A percentile compares a stretch with the other conserved stretches of the same genome.
These are phyloP conservation scores for Jaapia argillacea DNA, from an alignment of 768 basidiomycete genomes.

Conservation along the genomic window DNA sequence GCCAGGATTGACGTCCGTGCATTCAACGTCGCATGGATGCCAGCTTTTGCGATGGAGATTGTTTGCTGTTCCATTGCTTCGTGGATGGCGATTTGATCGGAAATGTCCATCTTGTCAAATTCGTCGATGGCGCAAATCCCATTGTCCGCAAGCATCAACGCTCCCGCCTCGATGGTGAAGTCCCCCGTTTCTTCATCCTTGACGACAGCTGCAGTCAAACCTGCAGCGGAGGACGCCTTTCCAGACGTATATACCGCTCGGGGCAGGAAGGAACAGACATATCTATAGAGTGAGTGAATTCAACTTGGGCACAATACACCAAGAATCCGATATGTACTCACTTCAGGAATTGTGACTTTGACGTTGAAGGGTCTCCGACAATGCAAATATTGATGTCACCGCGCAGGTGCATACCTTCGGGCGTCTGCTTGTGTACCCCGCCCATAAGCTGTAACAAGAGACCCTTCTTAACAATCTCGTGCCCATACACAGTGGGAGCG, in stretches of 20 bases:
- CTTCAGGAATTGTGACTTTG: slow-evolving; percentile 99
- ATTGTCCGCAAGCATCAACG: slow-evolving; percentile 98
- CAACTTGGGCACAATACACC: neutral
- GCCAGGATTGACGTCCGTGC: slow-evolving; percentile 96
- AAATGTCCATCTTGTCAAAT: slow-evolving; percentile 99
- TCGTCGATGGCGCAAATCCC: slow-evolving; percentile 99
- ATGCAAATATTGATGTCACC: slow-evolving; percentile 99
- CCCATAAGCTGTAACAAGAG: slow-evolving; percentile 95
- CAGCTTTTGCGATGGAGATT: slow-evolving; percentile 97
- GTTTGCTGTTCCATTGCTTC: slow-evolving; percentile 99
- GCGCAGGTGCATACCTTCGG: slow-evolving; percentile 95
- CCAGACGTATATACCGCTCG: slow-evolving; percentile 98
- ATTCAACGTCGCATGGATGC: slow-evolving; percentile 97
- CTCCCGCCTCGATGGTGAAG: slow-evolving; percentile 98
- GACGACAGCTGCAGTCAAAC: slow-evolving; percentile 97
- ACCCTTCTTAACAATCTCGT: slow-evolving; percentile 98
- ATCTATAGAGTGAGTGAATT: slow-evolving; percentile 37
- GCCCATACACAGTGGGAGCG: slow-evolving; percentile 96
- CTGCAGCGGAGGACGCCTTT: slow-evolving; percentile 98
- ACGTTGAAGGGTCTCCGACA: slow-evolving; percentile 93
- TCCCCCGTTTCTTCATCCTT: slow-evolving; percentile 98
- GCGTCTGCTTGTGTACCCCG: slow-evolving; percentile 94
- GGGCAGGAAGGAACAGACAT: slow-evolving; percentile 95
- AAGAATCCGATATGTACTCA: slow-evolving; percentile 29
- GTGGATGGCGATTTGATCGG: slow-evolving; percentile 98